Conservation (phyloP, 2,329 filamentous ascomycete species). For the Aspergillus sp. region DNA sequence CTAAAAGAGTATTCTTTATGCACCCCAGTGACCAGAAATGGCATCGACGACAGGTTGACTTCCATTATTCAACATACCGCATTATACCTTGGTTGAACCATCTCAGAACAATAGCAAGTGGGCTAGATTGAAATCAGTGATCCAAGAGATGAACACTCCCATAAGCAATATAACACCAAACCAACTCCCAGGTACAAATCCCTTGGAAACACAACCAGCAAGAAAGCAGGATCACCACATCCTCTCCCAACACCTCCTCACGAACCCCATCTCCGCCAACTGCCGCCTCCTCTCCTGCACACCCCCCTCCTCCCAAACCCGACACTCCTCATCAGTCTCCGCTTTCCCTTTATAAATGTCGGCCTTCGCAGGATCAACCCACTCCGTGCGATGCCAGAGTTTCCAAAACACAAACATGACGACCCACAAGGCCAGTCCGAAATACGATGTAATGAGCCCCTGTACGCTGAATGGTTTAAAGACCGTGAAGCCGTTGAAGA, state of each 20-base stretch:
- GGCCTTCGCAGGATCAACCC: slow-evolving; percentile 27
- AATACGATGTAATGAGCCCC: slow-evolving; percentile 53
- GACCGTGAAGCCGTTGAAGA: slow-evolving; percentile 63
- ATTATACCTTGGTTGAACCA: no score
- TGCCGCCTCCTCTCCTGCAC: slow-evolving; percentile 28
- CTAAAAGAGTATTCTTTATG: no score
- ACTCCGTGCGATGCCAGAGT: slow-evolving; percentile 29
- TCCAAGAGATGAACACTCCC: no score
- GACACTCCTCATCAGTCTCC: slow-evolving; percentile 35
- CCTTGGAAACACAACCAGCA: no score
- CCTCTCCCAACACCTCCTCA: slow-evolving; percentile 30
- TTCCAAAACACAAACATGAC: slow-evolving; percentile 43
- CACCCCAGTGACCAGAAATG: no score
- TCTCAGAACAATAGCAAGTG: no score
- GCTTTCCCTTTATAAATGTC: slow-evolving; percentile 35
- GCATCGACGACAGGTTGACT: no score
- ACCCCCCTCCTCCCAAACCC: slow-evolving; percentile 33
- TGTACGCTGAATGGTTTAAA: slow-evolving; percentile 44
- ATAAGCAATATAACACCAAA: no score
- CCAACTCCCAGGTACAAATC: no score
- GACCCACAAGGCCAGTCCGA: slow-evolving; percentile 46
- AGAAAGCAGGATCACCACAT: slow-evolving; percentile 23
- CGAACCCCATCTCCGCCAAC: slow-evolving; percentile 30
- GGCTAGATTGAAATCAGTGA: no score
- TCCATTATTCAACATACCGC: no score